Base-by-base conservation (phyloP, 1,139 yeast species). In the Hemisphaericaspora subhashii region DNA sequence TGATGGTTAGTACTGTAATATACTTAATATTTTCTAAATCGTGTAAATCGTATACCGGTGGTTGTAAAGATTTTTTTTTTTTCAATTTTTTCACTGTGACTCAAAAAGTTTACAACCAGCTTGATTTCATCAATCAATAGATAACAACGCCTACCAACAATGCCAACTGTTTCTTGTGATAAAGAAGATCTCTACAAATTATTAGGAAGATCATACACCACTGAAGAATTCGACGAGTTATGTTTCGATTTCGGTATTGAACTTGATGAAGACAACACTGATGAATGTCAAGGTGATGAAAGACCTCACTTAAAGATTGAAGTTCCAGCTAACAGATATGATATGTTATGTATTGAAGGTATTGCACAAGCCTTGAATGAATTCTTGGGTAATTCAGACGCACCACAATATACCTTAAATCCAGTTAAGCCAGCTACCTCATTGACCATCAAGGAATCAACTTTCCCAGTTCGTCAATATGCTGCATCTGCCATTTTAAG, bases 171-270 rank as follows among this genome's bases (percentile, higher is more conserved):
- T 57, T 78, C 96, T 28, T 97, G 92, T 45, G 97, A 92, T 64
- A 90, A 94, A 65, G 87, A 83, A 58, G 98, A 90, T 62, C 80
- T 92, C 48, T 92, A 80, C 72, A 79, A 82, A 57, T 77, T 87
- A 35, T 74, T 92, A 48, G 98, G 95, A 45, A 81, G 77, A 57
- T 63, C 73, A 39, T 92, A 89, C 67, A 78, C 96, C 56, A 86
- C 94, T 50, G 81, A 88, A 55, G 98, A 90, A 60, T 90, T 94
- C 57, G 98, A 94, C 60, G 97, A 90, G 65, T 79, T 94, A 53
- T 94, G 98, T 69, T 94, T 94, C 70, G 95, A 90, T 58, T 94
- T 90, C 54, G 99, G 99, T 53, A 83, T 94, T 53, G 99, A 94
- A 69, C 77, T 94, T 50, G 99, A 94, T 62, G 98, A 94, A 68